phyloP scores from a whole-genome alignment of 768 basidiomycete species.

The Collybiopsis luxurians region DNA sequence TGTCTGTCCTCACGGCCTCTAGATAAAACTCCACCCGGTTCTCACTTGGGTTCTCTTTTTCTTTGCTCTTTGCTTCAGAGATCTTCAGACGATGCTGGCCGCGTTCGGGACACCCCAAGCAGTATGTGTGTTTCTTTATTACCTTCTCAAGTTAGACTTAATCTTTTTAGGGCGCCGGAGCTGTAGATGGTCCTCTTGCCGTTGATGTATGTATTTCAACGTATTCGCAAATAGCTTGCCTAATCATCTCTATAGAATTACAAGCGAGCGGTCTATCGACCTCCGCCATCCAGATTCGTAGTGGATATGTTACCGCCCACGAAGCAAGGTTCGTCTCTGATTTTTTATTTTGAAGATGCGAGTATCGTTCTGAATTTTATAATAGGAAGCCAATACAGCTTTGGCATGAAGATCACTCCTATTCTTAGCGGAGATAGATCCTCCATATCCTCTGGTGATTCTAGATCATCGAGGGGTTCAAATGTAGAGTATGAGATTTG shows the following conservation, averaged over 20 bases:
- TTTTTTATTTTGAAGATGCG: no score
- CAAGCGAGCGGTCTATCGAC: constrained; percentile 58
- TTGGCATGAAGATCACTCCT: constrained; percentile 61
- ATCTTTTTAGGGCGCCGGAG: constrained; percentile 5
- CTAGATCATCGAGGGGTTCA: constrained; percentile 20
- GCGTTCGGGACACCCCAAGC: constrained; percentile 1
- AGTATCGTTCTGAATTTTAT: no score
- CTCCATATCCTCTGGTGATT: constrained; percentile 28
- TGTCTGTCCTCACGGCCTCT: no score
- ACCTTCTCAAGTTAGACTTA: no score
- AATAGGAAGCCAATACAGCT: constrained; percentile 53
- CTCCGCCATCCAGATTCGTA: constrained; percentile 56
- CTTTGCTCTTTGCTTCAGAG: no score
- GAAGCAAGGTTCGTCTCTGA: constrained; percentile 55
- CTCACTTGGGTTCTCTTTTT: background rate
- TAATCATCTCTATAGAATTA: constrained; percentile 38
- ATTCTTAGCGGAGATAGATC: constrained; percentile 33
- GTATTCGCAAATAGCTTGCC: background rate
- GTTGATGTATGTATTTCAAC: background rate
- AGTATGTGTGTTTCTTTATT: background rate
- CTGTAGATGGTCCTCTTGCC: constrained; percentile 3
- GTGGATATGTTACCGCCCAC: constrained; percentile 57
- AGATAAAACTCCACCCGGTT: no score
- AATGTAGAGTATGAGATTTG: constrained; percentile 66
- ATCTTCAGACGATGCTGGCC: background rate